Evolutionary conservation across 2,329 filamentous ascomycete species (phyloP).

Genomic region (Beauveria brongniartii): DNA sequence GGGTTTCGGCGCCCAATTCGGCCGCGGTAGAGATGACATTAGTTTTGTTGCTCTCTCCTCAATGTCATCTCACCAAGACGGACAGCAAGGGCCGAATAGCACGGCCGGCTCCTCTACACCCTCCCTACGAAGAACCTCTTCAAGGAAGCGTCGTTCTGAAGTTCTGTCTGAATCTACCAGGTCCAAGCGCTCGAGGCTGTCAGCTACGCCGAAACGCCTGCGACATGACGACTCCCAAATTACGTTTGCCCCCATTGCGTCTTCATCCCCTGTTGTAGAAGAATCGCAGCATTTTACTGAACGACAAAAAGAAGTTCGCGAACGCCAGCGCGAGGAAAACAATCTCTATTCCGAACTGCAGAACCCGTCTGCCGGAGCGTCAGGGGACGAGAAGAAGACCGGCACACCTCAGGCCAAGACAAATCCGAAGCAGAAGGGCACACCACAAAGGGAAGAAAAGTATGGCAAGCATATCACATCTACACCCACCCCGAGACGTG

Average conservation of each 20-base stretch:
- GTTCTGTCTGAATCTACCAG: neutral
- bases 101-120: conserved; percentile 11
- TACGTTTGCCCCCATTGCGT: conserved; percentile 62
- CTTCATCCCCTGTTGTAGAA: conserved; percentile 41
- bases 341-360: conserved; percentile 61
- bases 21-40: conserved; percentile 40
- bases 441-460: conserved; percentile 36
- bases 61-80: conserved; percentile 20
- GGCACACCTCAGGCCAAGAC: conserved; percentile 7
- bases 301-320: conserved; percentile 67
- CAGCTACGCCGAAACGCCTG: conserved; percentile 43
- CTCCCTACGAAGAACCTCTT: conserved; percentile 14
- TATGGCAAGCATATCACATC: conserved; percentile 48
- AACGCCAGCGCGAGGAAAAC: conserved; percentile 60
- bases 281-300: conserved; percentile 74
- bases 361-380: conserved; percentile 2
- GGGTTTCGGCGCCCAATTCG: conserved; percentile 31
- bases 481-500: conserved; percentile 53
- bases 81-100: conserved; percentile 10
- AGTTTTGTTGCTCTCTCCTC: conserved; percentile 25
- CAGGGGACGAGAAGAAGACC: conserved; percentile 9
- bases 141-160: conserved; percentile 14
- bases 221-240: conserved; percentile 80
- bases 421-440: conserved; percentile 27
- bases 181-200: conserved; percentile 17